phyloP scores from a whole-genome alignment of 257 asterid species.

The Plantago ovata region DNA sequence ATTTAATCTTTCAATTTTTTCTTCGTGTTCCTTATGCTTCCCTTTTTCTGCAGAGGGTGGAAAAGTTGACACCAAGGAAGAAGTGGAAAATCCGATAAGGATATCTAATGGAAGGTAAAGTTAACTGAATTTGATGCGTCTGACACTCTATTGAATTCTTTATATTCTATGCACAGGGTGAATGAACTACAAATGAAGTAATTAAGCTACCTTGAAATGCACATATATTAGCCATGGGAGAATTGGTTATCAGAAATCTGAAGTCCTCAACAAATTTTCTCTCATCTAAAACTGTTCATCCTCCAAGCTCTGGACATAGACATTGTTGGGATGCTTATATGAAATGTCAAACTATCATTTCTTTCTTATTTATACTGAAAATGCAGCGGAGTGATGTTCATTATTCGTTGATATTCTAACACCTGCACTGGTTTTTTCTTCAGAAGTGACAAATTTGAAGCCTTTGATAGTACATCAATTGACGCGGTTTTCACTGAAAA shows the following conservation, averaged over 20 bases:
- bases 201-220: too few species aligned
- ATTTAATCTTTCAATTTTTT: not conserved
- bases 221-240: too few species aligned
- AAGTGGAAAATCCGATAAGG: constrained; percentile 26
- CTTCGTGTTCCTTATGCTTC: constrained; percentile 17
- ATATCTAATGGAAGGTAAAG: constrained; percentile 66
- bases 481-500: constrained; percentile 56
- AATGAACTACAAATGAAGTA: too few species aligned
- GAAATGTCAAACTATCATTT: not conserved
- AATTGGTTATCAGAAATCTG: too few species aligned
- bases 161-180: too few species aligned
- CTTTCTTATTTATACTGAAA: not conserved
- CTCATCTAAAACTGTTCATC: too few species aligned
- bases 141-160: not conserved
- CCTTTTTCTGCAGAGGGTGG: constrained; percentile 45
- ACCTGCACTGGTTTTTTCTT: constrained; percentile 4
- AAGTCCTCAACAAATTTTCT: too few species aligned
- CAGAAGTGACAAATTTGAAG: constrained; percentile 45
- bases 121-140: constrained; percentile 41
- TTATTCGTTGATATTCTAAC: too few species aligned
- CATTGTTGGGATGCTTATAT: not conserved
- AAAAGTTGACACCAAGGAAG: constrained; percentile 30
- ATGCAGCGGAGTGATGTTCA: too few species aligned
- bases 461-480: constrained; percentile 41
- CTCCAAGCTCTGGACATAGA: too few species aligned